Evolutionary conservation across 345 rosid genomes (phyloP).

Genomic region (Brassica incana): DNA sequence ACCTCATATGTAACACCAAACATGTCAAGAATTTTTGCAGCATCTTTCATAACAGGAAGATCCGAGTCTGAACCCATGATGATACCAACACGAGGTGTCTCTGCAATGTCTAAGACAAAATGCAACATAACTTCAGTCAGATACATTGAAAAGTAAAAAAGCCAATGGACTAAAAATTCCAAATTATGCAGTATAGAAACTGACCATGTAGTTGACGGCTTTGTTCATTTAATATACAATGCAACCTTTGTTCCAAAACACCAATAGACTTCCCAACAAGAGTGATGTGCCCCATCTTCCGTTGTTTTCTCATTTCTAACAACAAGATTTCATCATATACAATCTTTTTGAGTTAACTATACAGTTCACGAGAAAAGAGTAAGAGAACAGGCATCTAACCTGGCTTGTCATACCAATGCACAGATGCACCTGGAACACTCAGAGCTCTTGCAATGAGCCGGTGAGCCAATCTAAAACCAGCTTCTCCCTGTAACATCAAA

Average conservation of each 20-base stretch:
- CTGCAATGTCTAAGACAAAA: conserved; percentile 48
- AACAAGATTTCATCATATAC: not conserved
- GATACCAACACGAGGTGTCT: conserved; percentile 71
- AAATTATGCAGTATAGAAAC: conserved; percentile 18
- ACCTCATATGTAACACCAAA: conserved; percentile 86
- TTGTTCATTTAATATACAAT: conserved; percentile 55
- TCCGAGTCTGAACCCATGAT: conserved; percentile 97
- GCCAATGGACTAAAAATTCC: not conserved
- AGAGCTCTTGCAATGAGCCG: conserved; percentile 67
- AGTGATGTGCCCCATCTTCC: conserved; percentile 97
- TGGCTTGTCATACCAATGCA: conserved; percentile 98
- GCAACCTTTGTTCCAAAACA: conserved; percentile 60
- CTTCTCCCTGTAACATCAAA: not conserved
- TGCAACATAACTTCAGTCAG: not conserved
- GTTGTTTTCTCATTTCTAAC: conserved; percentile 27
- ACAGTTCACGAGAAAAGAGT: not conserved
- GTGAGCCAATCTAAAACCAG: conserved; percentile 62
- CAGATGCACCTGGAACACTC: conserved; percentile 64
- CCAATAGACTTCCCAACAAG: conserved; percentile 72
- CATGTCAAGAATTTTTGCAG: conserved; percentile 63
- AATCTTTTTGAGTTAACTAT: not conserved
- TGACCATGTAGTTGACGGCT: conserved; percentile 51
- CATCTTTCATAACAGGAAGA: conserved; percentile 97
- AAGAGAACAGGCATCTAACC: conserved; percentile 46
- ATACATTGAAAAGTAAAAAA: not conserved